Conservation (phyloP, 345 rosid genomes). For the Populus ilicifolia region DNA sequence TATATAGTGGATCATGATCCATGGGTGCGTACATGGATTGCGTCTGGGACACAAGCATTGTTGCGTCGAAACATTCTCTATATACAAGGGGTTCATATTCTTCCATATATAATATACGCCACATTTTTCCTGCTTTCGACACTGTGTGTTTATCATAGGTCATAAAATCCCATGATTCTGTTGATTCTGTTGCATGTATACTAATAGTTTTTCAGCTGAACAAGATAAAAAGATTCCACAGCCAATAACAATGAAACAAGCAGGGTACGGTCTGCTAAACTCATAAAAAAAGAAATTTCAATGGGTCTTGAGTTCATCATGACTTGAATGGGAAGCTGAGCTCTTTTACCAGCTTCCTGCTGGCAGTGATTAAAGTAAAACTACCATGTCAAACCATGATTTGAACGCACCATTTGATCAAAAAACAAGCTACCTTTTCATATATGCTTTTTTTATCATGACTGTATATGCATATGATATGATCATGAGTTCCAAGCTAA, state of each 20-base stretch:
- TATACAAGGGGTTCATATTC: background rate
- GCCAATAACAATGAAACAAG: background rate
- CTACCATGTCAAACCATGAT: background rate
- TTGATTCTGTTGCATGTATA: slow-evolving; percentile 25
- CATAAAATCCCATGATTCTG: slow-evolving; percentile 27
- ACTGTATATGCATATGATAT: background rate
- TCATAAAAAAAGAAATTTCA: background rate
- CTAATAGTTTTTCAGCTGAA: background rate
- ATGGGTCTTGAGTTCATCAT: background rate
- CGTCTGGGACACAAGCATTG: background rate
- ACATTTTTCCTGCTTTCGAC: slow-evolving; percentile 21
- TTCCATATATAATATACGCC: background rate
- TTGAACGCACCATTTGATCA: slow-evolving; percentile 4
- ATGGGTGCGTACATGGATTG: background rate
- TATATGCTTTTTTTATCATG: background rate
- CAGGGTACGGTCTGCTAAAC: slow-evolving; percentile 7
- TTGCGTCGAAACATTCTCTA: background rate
- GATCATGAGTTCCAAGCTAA: background rate
- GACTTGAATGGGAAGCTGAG: slow-evolving; percentile 2
- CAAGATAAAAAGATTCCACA: slow-evolving; percentile 11
- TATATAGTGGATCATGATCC: background rate
- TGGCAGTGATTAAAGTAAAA: slow-evolving; percentile 1
- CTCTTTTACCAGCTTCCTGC: background rate
- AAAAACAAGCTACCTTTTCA: slow-evolving; percentile 25
- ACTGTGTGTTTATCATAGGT: slow-evolving; percentile 10